A percentile compares a stretch with the other conserved stretches of the same genome.
These are phyloP conservation scores for Psilocybe cyanescens DNA, from an alignment of 768 basidiomycete genomes.

Conservation along the genomic window DNA sequence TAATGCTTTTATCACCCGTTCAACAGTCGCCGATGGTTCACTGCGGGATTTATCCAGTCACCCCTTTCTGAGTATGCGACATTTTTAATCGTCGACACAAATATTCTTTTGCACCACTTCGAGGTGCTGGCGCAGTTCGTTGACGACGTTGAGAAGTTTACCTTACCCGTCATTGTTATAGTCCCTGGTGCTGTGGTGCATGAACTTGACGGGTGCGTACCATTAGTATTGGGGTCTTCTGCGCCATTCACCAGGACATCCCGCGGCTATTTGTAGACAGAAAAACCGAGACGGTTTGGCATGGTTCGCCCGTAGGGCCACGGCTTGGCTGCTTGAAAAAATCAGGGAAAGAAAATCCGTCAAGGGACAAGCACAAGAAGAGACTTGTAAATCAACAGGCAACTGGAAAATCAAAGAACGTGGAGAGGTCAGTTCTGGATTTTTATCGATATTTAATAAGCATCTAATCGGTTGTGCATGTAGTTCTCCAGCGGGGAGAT, in stretches of 20 bases:
- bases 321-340: constrained; percentile 67
- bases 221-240: background rate
- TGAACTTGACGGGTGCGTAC: constrained; percentile 73
- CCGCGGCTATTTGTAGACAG: constrained; percentile 36
- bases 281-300: constrained; percentile 50
- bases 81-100: constrained; percentile 77
- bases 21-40: constrained; percentile 4
- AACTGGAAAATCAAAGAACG: constrained; percentile 60
- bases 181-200: constrained; percentile 77
- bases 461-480: constrained; percentile 3
- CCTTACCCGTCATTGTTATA: constrained; percentile 60
- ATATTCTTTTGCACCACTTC: constrained; percentile 72
- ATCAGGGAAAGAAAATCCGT: constrained; percentile 58
- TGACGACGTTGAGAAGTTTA: constrained; percentile 54
- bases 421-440: constrained; percentile 42
- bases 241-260: background rate
- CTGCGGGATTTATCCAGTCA: constrained; percentile 33
- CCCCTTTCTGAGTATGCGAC: constrained; percentile 43
- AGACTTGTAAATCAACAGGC: constrained; percentile 62
- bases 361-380: constrained; percentile 63
- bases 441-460: background rate
- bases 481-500: constrained; percentile 36
- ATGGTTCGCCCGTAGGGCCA: constrained; percentile 73
- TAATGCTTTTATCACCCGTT: constrained; percentile 22
- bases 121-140: constrained; percentile 68